These are phyloP conservation scores for Groenewaldozyma auringiensis DNA, from an alignment of 1,139 yeast genomes.

Conservation along the genomic window DNA sequence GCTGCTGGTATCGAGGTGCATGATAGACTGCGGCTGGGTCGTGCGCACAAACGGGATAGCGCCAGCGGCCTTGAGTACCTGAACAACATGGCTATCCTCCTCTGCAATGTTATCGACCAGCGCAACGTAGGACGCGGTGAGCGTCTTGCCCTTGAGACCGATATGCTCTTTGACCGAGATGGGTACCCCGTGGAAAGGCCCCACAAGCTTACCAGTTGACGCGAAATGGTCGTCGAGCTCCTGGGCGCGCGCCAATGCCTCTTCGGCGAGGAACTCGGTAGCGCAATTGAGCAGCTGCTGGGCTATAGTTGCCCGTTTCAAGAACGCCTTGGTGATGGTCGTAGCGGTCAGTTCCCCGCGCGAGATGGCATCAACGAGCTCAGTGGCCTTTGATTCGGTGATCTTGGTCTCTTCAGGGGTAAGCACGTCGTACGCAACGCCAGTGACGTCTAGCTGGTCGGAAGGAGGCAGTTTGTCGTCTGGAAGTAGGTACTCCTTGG, in stretches of 20 bases:
- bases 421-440: background rate
- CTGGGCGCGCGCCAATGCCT: constrained; percentile 33
- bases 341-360: constrained; percentile 8
- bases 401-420: constrained; percentile 1
- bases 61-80: constrained; percentile 40
- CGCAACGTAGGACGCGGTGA: constrained; percentile 21
- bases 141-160: constrained; percentile 1
- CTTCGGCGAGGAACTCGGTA: constrained; percentile 28
- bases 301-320: constrained; percentile 49
- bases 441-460: background rate
- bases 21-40: constrained; percentile 50
- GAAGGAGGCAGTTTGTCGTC: background rate
- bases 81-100: constrained; percentile 31
- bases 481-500: background rate
- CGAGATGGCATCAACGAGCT: constrained; percentile 3
- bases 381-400: constrained; percentile 1
- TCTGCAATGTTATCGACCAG: constrained; percentile 24
- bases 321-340: constrained; percentile 30
- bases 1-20: constrained; percentile 43
- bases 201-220: constrained; percentile 37
- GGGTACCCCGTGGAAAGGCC: constrained; percentile 45
- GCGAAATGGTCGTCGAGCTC: constrained; percentile 33
- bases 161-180: constrained; percentile 48
- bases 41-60: constrained; percentile 52
- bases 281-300: constrained; percentile 44